Conservation (phyloP, 148 eudicot genomes). For the Vaccinium macrocarpon region DNA sequence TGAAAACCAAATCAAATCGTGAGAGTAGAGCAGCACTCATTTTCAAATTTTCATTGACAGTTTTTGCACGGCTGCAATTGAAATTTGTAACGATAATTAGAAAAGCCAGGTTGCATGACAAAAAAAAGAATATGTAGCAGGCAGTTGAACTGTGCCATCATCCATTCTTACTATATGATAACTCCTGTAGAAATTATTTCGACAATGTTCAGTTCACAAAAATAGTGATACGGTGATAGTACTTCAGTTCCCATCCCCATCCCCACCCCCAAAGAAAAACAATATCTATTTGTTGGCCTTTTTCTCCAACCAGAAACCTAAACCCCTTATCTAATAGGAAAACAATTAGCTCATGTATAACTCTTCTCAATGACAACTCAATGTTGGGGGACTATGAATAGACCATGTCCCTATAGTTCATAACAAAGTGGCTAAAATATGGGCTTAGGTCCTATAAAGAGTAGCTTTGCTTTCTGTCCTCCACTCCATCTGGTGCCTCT, state of each 20-base stretch:
- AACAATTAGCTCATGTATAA: neutral
- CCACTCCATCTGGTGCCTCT: neutral
- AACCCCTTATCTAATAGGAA: neutral
- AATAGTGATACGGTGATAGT: neutral
- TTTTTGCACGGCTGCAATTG: conserved; percentile 89
- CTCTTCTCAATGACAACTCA: neutral
- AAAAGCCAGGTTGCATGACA: neutral
- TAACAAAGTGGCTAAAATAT: neutral
- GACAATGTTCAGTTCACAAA: neutral
- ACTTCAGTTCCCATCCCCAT: neutral
- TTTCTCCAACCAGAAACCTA: neutral
- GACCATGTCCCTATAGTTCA: neutral
- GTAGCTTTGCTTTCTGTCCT: neutral
- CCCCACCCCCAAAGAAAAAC: neutral
- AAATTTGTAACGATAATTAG: neutral
- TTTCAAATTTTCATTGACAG: conserved; percentile 96
- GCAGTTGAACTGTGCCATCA: neutral
- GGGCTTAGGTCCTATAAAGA: neutral
- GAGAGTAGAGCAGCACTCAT: conserved; percentile 94
- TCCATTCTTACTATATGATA: neutral
- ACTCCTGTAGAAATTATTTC: neutral
- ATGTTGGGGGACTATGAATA: neutral
- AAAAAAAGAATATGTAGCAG: neutral
- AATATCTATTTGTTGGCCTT: neutral
- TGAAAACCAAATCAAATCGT: conserved; percentile 95